Percentiles rank a stretch among this genome's conserved stretches.
These are phyloP conservation scores for Chaetomidium leptoderma DNA, from an alignment of 495 filamentous ascomycete species.

Conservation along the genomic window DNA sequence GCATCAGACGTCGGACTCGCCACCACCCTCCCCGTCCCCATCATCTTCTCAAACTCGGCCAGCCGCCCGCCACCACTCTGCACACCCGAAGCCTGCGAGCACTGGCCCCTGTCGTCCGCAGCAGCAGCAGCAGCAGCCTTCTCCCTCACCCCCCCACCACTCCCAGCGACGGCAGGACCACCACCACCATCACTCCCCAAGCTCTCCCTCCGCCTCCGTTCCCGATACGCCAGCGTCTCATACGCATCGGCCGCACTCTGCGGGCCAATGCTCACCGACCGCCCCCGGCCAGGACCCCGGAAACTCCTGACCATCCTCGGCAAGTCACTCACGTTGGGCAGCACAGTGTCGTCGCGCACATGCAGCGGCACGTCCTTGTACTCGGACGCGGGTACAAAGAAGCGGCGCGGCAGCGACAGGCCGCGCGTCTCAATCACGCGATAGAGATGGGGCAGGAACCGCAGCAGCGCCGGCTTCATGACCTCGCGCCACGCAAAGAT, in stretches of 20 bases:
- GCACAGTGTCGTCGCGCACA: slow-evolving; percentile 75
- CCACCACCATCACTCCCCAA: slow-evolving; percentile 33
- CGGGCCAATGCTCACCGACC: slow-evolving; percentile 86
- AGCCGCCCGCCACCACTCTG: slow-evolving; percentile 36
- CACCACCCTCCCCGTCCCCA: slow-evolving; percentile 54
- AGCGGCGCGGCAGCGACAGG: slow-evolving; percentile 72
- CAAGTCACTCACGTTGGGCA: slow-evolving; percentile 80
- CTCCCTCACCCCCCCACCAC: slow-evolving; percentile 14
- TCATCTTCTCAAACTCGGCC: slow-evolving; percentile 65
- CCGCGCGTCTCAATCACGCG: slow-evolving; percentile 76
- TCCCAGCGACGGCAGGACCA: slow-evolving; percentile 1
- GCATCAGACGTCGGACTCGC: slow-evolving; percentile 11
- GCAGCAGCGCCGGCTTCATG: slow-evolving; percentile 77
- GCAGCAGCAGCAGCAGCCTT: neutral
- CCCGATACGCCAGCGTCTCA: slow-evolving; percentile 89
- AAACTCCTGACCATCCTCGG: slow-evolving; percentile 74
- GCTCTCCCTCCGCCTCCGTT: slow-evolving; percentile 75
- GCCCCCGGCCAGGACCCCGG: slow-evolving; percentile 66
- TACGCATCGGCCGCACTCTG: slow-evolving; percentile 96
- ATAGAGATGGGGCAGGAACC: slow-evolving; percentile 77
- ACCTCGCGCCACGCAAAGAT: slow-evolving; percentile 86
- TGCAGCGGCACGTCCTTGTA: slow-evolving; percentile 79
- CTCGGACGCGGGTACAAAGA: slow-evolving; percentile 85
- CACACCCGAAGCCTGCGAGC: slow-evolving; percentile 29
- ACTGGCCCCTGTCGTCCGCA: slow-evolving; percentile 13